Evolutionary conservation across 306 rosid genomes (phyloP).

Genomic region (Purshia tridentata): DNA sequence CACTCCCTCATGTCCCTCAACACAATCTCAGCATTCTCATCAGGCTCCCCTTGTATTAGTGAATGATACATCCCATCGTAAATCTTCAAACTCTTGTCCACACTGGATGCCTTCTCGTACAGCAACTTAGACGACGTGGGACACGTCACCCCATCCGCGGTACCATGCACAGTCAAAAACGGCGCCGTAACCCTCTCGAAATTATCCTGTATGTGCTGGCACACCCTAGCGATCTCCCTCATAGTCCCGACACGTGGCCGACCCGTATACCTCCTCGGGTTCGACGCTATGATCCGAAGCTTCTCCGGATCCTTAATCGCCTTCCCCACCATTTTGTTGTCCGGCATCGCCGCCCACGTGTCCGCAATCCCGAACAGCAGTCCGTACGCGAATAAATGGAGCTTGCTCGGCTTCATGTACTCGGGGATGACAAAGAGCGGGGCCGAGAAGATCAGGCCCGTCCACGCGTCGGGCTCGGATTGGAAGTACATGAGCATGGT

Average conservation of each 20-base stretch:
- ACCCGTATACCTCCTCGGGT: conserved; percentile 86
- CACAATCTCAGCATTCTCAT: conserved; percentile 65
- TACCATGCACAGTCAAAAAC: conserved; percentile 81
- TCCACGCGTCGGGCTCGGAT: conserved; percentile 75
- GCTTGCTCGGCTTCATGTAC: conserved; percentile 80
- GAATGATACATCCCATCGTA: conserved; percentile 97
- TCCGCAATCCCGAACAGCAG: conserved; percentile 81
- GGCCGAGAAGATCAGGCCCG: conserved; percentile 85
- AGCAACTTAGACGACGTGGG: conserved; percentile 73
- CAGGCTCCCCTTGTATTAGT: conserved; percentile 84
- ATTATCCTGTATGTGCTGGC: conserved; percentile 76
- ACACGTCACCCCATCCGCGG: conserved; percentile 79
- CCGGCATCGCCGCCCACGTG: conserved; percentile 97
- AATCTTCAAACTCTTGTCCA: conserved; percentile 80
- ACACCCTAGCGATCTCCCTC: conserved; percentile 82
- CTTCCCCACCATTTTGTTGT: conserved; percentile 89
- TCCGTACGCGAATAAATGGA: conserved; percentile 60
- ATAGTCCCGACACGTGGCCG: conserved; percentile 93
- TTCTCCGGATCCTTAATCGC: conserved; percentile 80
- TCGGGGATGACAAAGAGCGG: conserved; percentile 93
- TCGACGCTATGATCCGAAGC: conserved; percentile 74
- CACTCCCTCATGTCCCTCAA: conserved; percentile 83
- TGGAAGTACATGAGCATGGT: conserved; percentile 79
- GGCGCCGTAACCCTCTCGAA: conserved; percentile 71
- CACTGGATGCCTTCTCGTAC: conserved; percentile 71